Evolutionary conservation across 164 flowering plant genomes (phyloP), one percentile per base, ranked within the genome.

Genomic region (Litsea cubeba): DNA sequence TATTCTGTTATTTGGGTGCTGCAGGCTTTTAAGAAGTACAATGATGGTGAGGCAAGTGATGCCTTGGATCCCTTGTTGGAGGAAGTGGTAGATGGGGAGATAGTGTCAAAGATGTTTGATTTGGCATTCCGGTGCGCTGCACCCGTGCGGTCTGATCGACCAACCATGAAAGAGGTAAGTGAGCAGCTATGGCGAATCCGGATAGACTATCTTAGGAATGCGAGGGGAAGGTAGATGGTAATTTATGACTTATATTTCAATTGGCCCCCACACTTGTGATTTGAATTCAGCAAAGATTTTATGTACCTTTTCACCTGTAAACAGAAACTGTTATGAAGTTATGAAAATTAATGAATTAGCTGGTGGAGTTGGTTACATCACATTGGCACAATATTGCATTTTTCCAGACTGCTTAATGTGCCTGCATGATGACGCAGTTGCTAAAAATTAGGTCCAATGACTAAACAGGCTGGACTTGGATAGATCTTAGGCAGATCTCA

Each of bases 71-170:
- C 96, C 57, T 66, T 54, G 28, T 82, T 95, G 89, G 82, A 79
- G 51, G 98, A 91, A 77, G 78, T 24, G 1, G 85, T 92, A 18
- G 83, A 83, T 32, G 69, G 50, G 18, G 83, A 81, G 28, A 80
- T 86, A 30, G 75, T 91, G 6, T 23, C 24, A 22, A 92, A 88
- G 69, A 88, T 93, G 82, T 84, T 95, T 69, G 78, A 76, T 72
- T 82, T 95, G 83, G 97, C 97, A 30, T 82, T 95, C 75, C 85
- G 87, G 5, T 95, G 99, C 80, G 96, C 93, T 24, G 97, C 96
- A 3, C 95, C 98, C 35, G 80, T 83, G 28, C 83, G 98, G 72
- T 69, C 83, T 0, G 93, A 95, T 78, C 86, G 99, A 12, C 99
- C 99, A 1, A 88, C 87, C 77, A 95, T 95, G 97, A 90, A 91